Conservation (phyloP, 2,329 filamentous ascomycete genomes). For the Calonectria pteridis region DNA sequence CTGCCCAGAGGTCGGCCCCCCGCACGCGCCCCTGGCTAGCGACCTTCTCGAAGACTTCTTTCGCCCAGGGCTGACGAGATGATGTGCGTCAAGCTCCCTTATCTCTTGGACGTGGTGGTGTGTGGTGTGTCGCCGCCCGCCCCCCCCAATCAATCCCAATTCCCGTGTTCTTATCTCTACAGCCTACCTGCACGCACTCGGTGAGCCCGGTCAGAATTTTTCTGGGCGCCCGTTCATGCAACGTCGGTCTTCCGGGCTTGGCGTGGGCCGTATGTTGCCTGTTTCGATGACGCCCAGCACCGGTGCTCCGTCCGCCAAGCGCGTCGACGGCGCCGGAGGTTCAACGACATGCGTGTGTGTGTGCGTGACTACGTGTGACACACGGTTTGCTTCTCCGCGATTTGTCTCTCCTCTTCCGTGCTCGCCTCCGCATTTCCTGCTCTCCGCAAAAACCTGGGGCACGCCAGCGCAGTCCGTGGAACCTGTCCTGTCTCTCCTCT, state of each 20-base stretch:
- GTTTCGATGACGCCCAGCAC: not conserved
- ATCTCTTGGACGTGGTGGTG: not conserved
- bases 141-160: not conserved
- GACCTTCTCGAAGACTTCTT: slow-evolving; percentile 25
- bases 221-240: slow-evolving; percentile 10
- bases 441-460: slow-evolving; percentile 14
- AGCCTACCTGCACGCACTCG: not conserved
- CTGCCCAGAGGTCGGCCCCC: not conserved
- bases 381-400: not conserved
- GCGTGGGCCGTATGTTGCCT: not conserved
- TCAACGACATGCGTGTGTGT: not conserved
- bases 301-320: slow-evolving; percentile 13
- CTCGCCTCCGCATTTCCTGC: slow-evolving; percentile 1
- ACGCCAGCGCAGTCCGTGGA: not conserved
- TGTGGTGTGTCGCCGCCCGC: not conserved
- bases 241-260: slow-evolving; percentile 22
- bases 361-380: not conserved
- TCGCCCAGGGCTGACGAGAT: slow-evolving; percentile 27
- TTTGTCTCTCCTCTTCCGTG: not conserved
- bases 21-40: slow-evolving; percentile 16
- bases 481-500: not conserved
- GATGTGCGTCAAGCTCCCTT: slow-evolving; percentile 16
- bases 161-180: not conserved
- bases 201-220: slow-evolving; percentile 22
- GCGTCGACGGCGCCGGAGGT: not conserved